These are phyloP conservation scores for Colletotrichum acutatum DNA, from an alignment of 2,329 filamentous ascomycete genomes.

Conservation along the genomic window DNA sequence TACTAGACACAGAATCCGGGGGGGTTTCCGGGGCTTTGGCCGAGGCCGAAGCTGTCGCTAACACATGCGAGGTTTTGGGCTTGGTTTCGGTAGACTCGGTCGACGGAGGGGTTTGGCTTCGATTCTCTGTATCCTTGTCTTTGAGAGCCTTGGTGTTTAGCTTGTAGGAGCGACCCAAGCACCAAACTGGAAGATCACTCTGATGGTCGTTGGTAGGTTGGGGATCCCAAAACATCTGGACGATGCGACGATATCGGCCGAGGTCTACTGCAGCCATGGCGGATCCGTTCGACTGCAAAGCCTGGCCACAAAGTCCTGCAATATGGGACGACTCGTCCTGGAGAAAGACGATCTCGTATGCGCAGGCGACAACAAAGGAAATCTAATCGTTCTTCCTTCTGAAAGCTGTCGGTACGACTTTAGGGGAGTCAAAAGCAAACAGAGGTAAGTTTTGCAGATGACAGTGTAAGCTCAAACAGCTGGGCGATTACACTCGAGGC, in stretches of 20 bases:
- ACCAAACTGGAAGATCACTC: conserved; percentile 82
- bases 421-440: not conserved
- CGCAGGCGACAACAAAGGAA: not conserved
- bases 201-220: conserved; percentile 82
- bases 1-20: conserved; percentile 61
- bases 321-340: not conserved
- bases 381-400: not conserved
- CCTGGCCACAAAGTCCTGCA: not conserved
- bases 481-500: not conserved
- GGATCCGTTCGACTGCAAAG: conserved; percentile 42
- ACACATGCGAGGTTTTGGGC: conserved; percentile 28
- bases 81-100: not conserved
- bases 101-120: conserved; percentile 35
- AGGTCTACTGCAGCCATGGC: conserved; percentile 73
- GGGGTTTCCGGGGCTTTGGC: conserved; percentile 55
- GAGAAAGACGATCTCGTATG: not conserved
- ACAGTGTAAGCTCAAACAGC: not conserved
- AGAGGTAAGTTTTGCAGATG: not conserved
- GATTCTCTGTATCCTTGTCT: conserved; percentile 9
- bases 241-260: conserved; percentile 80
- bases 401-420: not conserved
- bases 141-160: conserved; percentile 47
- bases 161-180: conserved; percentile 70
- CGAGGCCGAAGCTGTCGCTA: conserved; percentile 23
- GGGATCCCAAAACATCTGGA: conserved; percentile 93